A percentile compares a stretch with the other conserved stretches of the same genome.
Conservation (phyloP, 1,284 basidiomycete species). For the Neolentinus lepideus region DNA sequence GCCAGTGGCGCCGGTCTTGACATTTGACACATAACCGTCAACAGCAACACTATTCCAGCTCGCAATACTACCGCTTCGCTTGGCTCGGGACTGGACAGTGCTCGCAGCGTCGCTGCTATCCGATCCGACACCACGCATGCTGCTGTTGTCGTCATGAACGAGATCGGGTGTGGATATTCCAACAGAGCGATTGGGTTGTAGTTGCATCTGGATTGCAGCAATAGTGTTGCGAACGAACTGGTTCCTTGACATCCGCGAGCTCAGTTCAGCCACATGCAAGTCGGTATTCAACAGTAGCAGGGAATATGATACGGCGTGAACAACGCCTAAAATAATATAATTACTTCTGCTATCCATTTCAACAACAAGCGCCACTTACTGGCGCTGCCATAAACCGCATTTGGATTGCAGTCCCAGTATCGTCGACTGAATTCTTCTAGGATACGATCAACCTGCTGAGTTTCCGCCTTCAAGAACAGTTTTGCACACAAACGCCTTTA, state of each 20-base stretch:
- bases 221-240: conserved; percentile 95
- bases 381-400: conserved; percentile 71
- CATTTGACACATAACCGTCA: conserved; percentile 33
- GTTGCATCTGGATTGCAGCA: conserved; percentile 73
- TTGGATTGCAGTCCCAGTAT: conserved; percentile 89
- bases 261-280: conserved; percentile 89
- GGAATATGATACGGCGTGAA: conserved; percentile 92
- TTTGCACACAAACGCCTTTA: conserved; percentile 81
- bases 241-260: conserved; percentile 84
- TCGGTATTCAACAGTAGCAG: conserved; percentile 95
- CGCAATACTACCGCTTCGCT: conserved; percentile 72
- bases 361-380: conserved; percentile 41
- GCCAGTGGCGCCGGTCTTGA: neutral
- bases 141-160: conserved; percentile 59
- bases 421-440: conserved; percentile 85
- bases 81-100: conserved; percentile 41
- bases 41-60: conserved; percentile 75
- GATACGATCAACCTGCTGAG: conserved; percentile 96
- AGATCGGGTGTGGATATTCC: conserved; percentile 54
- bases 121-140: conserved; percentile 42
- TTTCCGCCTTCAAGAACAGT: conserved; percentile 91
- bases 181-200: conserved; percentile 42
- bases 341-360: neutral
- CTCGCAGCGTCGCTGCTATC: conserved; percentile 40
- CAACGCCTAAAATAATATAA: conserved; percentile 52